Conservation (phyloP, 441 rosid species). For the Codiaeum variegatum region DNA sequence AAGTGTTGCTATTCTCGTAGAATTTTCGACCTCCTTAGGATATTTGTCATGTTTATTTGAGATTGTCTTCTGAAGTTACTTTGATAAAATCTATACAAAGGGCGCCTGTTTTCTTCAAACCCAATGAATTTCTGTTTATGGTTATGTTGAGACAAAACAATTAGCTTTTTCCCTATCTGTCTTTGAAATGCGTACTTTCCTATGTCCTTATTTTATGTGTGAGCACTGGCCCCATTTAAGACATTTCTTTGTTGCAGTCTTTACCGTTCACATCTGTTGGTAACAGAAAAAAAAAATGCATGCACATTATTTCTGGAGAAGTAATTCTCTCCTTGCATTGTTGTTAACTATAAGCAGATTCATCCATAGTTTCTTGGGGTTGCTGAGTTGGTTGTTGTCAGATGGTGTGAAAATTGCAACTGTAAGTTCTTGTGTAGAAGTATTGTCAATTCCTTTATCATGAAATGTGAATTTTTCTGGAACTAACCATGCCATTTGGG, state of each 20-base stretch:
- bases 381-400: constrained; percentile 11
- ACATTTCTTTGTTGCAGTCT: background rate
- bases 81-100: background rate
- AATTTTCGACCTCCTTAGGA: too few relatives aligned
- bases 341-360: constrained; percentile 11
- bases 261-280: constrained; percentile 1
- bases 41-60: background rate
- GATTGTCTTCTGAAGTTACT: background rate
- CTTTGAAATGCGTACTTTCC: background rate
- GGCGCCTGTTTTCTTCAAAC: background rate
- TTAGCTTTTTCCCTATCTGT: background rate
- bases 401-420: constrained; percentile 5
- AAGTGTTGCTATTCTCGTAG: too few relatives aligned
- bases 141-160: background rate
- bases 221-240: background rate
- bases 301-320: constrained; percentile 2
- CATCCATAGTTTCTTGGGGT: constrained; percentile 11
- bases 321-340: constrained; percentile 6
- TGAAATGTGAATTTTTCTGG: background rate
- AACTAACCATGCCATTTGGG: background rate
- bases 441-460: background rate
- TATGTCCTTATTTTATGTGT: background rate
- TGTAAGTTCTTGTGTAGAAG: background rate
- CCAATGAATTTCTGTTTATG: background rate
- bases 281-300: constrained; percentile 7